These are phyloP conservation scores for Actinidia polygama DNA, from an alignment of 179 eudicot species.

Conservation along the genomic window DNA sequence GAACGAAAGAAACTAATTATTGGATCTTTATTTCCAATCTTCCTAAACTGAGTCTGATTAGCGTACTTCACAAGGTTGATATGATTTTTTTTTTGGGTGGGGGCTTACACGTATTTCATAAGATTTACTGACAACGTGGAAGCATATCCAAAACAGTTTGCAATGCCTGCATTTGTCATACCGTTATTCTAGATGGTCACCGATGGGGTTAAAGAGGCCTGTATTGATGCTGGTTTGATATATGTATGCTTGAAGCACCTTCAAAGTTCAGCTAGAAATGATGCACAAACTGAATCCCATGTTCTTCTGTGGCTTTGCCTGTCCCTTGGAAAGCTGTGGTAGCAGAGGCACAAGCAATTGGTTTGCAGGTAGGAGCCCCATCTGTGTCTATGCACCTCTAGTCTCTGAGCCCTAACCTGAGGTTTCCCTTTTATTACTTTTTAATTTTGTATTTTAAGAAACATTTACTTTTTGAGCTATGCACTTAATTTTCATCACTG, in stretches of 20 bases:
- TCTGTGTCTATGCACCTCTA: constrained; percentile 59
- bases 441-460: background rate
- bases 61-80: no score
- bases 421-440: constrained; percentile 42
- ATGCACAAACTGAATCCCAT: constrained; percentile 75
- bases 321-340: constrained; percentile 94
- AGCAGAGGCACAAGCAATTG: constrained; percentile 81
- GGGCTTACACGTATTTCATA: constrained; percentile 83
- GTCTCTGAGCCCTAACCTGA: constrained; percentile 89
- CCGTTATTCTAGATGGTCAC: constrained; percentile 92
- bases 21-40: no score
- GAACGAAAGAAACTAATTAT: no score
- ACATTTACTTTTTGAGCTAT: constrained; percentile 1
- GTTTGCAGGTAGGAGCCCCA: constrained; percentile 81
- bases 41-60: no score
- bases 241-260: constrained; percentile 85
- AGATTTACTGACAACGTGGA: constrained; percentile 89
- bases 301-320: constrained; percentile 95
- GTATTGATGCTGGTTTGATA: constrained; percentile 82
- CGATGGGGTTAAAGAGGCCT: constrained; percentile 83
- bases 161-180: constrained; percentile 98
- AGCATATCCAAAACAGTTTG: constrained; percentile 91
- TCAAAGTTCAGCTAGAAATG: constrained; percentile 66
- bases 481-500: background rate
- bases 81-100: constrained; percentile 6